Evolutionary conservation across 306 rosid species (phyloP), one percentile per base, ranked within the genome.

Genomic region (Urtica urens): DNA sequence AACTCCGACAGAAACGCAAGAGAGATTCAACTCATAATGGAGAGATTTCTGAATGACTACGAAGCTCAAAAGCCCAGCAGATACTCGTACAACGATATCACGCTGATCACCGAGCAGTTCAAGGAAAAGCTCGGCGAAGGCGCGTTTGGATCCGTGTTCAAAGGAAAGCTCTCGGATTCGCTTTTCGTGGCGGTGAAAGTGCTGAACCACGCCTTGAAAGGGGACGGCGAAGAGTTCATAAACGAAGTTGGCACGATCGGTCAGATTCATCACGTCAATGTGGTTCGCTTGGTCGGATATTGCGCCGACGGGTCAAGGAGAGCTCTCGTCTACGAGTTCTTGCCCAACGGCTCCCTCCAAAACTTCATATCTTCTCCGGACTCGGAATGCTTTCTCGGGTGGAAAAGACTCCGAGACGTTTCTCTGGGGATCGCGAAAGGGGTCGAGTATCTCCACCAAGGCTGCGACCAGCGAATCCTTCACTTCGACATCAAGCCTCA

Each of bases 401-500:
- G 75, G 79, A 21, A 54, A 15, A 72, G 59, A 54, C n/a, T 67
- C 17, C 62, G 49, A 20, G 55, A 27, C 11, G 64, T 73, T 14
- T 61, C 72, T 26, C 7, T 64, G 0, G 75, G 61, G 14, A 54
- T 65, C 23, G 70, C 76, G 0, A 65, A 40, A 42, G 69, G 66
- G 15, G 49, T 43, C 30, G 67, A 53, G 22, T 74, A 58, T 57
- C 80, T 48, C 29, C 75, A 70, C 18, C 48, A 46, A 11, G 74
- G 74, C 1, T 72, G 78, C 37, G 68, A 72, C 23, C 55, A 67
- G 14, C 25, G 38, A 31, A 72, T 72, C 19, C 64, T 67, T 6
- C 78, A 72, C 26, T 63, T 72, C 4, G 68, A 69, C 29, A 57
- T 66, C 15, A 66, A 66, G 12, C 78, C 78, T 6, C 66, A 62